Base-by-base conservation (phyloP, 2,329 filamentous ascomycete genomes). In the Botryosphaeria dothidea region DNA sequence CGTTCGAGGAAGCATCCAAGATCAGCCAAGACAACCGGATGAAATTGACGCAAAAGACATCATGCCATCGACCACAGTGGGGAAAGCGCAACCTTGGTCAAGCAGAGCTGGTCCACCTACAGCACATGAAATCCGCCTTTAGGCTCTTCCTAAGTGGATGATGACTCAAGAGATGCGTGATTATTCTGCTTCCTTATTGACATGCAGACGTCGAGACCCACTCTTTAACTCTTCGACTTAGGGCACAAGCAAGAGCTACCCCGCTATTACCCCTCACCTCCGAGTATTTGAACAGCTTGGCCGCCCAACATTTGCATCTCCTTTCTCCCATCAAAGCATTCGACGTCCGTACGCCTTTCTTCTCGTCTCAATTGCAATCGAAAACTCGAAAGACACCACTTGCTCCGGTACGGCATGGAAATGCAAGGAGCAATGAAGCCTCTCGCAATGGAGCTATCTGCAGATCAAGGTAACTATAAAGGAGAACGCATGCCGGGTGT, bases 381-480 rank as follows among this genome's bases (percentile, higher is more conserved):
- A 65, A 19, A 49, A 5, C n/a, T 56, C 36, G 31, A 43, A 52
- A 36, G 21, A n/a, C 27, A 60, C 4, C 38, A 41, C 25, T 61
- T 46, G 45, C 49, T 64, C 38, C 57, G 64, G 64, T 66, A 66
- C 64, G 64, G 13, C 27, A 31, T 4, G 41, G 41, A 60, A 36
- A 45, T 38, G 57, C 38, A 65, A 62, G 62, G 49, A 67, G 65
- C 66, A 27, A 67, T 67, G 62, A 34, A 19, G 54, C 45, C 64
- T 57, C 41, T 66, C 71, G 72, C 69, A 65, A 74, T 77, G 74
- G 73, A 75, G 67, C 68, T 73, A 75, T 77, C 70, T 69, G 69
- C 70, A 71, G 73, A 77, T 79, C 78, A 77, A 80, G 78, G 78
- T 79, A 79, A 77, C 73, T 74, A 74, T 67, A 66, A 61, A 67